Evolutionary conservation across 805 yeast genomes (phyloP).

Genomic region (Wickerhamiella occidentalis): DNA sequence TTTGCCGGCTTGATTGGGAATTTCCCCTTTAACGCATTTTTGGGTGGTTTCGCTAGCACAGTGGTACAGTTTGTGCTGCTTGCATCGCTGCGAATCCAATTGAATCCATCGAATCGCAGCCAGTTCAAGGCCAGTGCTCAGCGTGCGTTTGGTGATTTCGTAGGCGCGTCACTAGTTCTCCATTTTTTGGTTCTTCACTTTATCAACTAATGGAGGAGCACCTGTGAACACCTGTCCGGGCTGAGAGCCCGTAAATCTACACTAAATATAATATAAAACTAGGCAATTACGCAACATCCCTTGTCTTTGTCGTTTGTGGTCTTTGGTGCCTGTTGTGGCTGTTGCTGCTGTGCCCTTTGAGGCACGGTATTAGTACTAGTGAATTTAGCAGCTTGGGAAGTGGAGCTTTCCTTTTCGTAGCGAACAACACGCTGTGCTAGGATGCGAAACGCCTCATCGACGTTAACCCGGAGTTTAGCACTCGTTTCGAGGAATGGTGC

Average conservation of each 20-base stretch:
- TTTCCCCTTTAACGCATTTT: conserved; percentile 92
- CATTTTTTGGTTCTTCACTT: conserved; percentile 88
- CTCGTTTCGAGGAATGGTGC: conserved; percentile 71
- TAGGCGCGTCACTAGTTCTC: conserved; percentile 73
- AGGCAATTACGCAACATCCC: conserved; percentile 13
- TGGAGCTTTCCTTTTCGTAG: conserved; percentile 16
- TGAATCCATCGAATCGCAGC: conserved; percentile 30
- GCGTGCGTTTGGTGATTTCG: conserved; percentile 76
- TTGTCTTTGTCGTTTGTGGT: not conserved
- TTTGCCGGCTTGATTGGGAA: conserved; percentile 70
- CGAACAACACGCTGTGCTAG: conserved; percentile 25
- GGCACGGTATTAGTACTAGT: conserved; percentile 9
- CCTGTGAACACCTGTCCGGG: too few species aligned
- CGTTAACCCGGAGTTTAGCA: conserved; percentile 84
- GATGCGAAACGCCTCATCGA: conserved; percentile 69
- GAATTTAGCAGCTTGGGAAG: conserved; percentile 10
- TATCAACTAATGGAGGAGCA: conserved; percentile 55
- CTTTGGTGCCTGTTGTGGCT: not conserved
- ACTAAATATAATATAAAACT: not conserved
- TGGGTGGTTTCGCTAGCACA: conserved; percentile 82
- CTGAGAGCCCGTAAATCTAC: not conserved
- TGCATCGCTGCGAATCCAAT: conserved; percentile 57
- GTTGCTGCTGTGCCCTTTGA: conserved; percentile 1
- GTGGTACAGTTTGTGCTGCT: conserved; percentile 94
- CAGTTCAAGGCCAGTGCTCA: conserved; percentile 37